These are phyloP conservation scores for Prunus davidiana DNA, from an alignment of 306 rosid genomes.

Conservation along the genomic window DNA sequence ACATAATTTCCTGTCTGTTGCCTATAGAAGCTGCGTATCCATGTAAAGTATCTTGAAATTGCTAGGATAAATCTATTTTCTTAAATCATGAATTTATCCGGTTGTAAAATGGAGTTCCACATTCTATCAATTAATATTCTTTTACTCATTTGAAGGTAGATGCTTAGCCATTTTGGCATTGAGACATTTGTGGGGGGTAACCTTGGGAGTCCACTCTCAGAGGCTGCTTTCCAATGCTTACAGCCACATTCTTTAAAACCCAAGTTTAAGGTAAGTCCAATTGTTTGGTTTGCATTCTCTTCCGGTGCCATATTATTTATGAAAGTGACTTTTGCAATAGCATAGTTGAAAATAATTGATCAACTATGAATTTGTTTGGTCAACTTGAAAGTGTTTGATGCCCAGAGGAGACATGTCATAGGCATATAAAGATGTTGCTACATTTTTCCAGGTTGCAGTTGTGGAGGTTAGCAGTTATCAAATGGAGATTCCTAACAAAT, in stretches of 20 bases:
- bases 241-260: constrained; percentile 12
- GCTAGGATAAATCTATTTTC: background rate
- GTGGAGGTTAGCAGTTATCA: constrained; percentile 42
- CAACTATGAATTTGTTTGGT: constrained; percentile 2
- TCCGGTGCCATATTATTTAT: background rate
- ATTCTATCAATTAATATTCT: background rate
- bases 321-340: background rate
- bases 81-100: background rate
- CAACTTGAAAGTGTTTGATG: background rate
- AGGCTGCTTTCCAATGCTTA: constrained; percentile 31
- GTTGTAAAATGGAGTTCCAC: background rate
- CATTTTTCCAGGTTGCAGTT: constrained; percentile 27
- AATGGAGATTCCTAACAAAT: constrained; percentile 30
- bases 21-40: background rate
- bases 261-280: constrained; percentile 21
- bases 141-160: constrained; percentile 21
- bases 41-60: background rate
- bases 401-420: background rate
- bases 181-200: constrained; percentile 32
- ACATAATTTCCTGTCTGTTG: background rate
- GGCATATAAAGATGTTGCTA: background rate
- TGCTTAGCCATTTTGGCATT: constrained; percentile 28
- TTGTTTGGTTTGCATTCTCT: background rate
- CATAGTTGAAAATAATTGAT: background rate
- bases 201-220: constrained; percentile 35